Base-by-base conservation (phyloP, 495 filamentous ascomycete genomes). In the Penicillium atrosanguineum region DNA sequence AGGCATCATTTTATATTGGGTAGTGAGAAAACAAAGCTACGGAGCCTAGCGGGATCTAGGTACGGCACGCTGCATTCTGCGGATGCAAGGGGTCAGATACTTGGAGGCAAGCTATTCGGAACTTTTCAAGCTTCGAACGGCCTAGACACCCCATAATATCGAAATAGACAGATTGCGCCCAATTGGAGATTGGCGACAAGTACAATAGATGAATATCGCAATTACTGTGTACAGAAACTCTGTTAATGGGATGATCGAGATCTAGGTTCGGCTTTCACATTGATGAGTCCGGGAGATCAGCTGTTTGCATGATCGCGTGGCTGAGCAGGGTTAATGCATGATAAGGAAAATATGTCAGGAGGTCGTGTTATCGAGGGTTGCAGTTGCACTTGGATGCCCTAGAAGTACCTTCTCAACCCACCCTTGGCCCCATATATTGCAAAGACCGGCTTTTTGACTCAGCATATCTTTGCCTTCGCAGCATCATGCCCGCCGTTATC, bases 31-130 rank as follows among this genome's bases (percentile, higher is more conserved):
- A 19, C 43, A 34, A 26, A 21, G 16, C n/a, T 36, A 37, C 15
- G 40, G 39, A 16, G 12, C 19, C 31, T 18, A 36, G 48, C 36
- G 21, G 25, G 39, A 44, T 56, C 47, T 46, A 50, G 59, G 59
- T 29, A 58, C 46, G 50, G 46, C 49, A 43, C 50, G 50, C 46
- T 44, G 40, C 7, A 61, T 61, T 61, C 54, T 55, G 29, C 49
- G 16, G 50, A 48, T 51, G 59, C 55, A 61, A 58, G 31, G 31
- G 59, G 31, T 50, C 42, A 54, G 36, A 34, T 51, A 57, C 57
- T 50, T 61, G 55, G 51, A 21, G 31, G 11, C 11, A 34, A 34
- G 11, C 31, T 34, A 34, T 34, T 15, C 31, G 31, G 31, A 34
- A 34, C 8, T 34, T 34, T 34, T 34, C 28, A 14, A 34, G 31